Evolutionary conservation across 495 filamentous ascomycete genomes (phyloP), one percentile per base, ranked within the genome.

Genomic region (Haplographium delicatum): DNA sequence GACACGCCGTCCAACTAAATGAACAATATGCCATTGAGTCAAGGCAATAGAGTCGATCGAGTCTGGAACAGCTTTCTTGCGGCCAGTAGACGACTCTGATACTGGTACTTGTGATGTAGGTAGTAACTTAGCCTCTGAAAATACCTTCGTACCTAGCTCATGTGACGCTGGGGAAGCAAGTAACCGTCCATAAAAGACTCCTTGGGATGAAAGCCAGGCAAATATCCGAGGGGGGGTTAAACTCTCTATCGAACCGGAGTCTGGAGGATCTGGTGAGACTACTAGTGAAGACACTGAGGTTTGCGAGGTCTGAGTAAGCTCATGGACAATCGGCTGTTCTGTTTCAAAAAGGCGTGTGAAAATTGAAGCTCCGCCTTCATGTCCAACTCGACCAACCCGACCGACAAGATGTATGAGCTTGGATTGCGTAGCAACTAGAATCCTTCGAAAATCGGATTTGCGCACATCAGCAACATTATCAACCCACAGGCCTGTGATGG

Each of bases 11-110:
- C 91, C 91, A 6, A 93, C 78, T 5, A 97, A 74, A 52, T 82
- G 78, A n/a, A 98, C 67, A 40, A 96, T 78, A 64, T 98, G 93
- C 85, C 90, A 96, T 60, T 94, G 89, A 2, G 89, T 91, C 23
- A 97, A 70, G 3, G 86, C 82, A 64, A 94, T 83, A n/a, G 86
- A 85, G 24, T 82, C 77, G 28, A 96, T 80, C 0, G 78, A 76
- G 24, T 91, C 86, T 51, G 82, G 75, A 4, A 79, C 75, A 10
- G 83, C 62, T 51, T 79, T 80, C 51, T 70, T 78, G 18, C 86
- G 80, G 45, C 84, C 81, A 22, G 76, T 71, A 2, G 77, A 60
- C n/a, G 75, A 75, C 57, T 88, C 83, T 3, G 78, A 71, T 13
- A 77, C 75, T 3, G 86, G 82, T 39, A 96, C 73, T 38, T 85